Evolutionary conservation across 2,329 filamentous ascomycete genomes (phyloP).

Genomic region (Cordyceps javanica): DNA sequence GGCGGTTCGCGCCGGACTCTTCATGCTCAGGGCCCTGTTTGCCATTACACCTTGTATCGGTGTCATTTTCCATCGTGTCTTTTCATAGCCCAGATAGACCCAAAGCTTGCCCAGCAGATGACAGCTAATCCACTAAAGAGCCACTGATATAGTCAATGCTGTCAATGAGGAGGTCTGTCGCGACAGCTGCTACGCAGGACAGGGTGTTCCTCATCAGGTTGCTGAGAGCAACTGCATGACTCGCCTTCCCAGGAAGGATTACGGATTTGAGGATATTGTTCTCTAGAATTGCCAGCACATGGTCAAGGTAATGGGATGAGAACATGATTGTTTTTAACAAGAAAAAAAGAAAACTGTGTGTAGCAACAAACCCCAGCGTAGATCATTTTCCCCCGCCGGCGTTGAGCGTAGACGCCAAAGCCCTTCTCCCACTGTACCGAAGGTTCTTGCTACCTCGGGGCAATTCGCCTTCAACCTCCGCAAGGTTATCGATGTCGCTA

Average conservation of each 20-base stretch:
- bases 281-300: too few species aligned
- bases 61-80: too few species aligned
- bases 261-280: too few species aligned
- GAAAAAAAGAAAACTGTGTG: too few species aligned
- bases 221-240: not conserved
- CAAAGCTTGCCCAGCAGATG: not conserved
- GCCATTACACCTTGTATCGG: too few species aligned
- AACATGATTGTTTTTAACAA: too few species aligned
- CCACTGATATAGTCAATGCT: not conserved
- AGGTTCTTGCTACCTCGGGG: not conserved
- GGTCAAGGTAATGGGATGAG: too few species aligned
- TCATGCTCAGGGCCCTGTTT: too few species aligned
- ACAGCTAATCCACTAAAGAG: not conserved
- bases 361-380: too few species aligned
- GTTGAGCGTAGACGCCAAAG: too few species aligned
- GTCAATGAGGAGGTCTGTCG: not conserved
- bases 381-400: too few species aligned
- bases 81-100: not conserved
- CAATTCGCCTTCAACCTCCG: not conserved
- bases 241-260: not conserved
- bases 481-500: not conserved
- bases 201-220: slow-evolving; percentile 1
- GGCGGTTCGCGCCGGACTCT: too few species aligned
- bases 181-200: not conserved
- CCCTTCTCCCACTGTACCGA: not conserved